Percentiles rank a stretch among this genome's conserved stretches.
Conservation (phyloP, 2,329 filamentous ascomycete genomes). For the Epichloe bromicola region DNA sequence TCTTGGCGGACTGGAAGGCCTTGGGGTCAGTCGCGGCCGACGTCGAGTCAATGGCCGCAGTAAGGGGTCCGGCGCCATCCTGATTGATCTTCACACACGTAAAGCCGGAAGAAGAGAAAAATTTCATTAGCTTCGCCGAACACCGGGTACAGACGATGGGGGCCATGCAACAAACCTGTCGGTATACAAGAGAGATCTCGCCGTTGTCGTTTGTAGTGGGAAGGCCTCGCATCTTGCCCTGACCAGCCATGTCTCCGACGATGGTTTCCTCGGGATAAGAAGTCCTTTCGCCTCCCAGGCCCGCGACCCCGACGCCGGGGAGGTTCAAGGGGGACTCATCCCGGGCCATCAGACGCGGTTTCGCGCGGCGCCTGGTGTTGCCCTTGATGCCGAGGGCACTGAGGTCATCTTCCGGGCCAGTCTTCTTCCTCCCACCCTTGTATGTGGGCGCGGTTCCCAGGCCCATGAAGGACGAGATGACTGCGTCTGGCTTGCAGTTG, state of each 20-base stretch:
- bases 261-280: not conserved
- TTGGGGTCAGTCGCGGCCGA: not conserved
- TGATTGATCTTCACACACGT: not conserved
- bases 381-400: not conserved
- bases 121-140: no score
- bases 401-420: not conserved
- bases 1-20: not conserved
- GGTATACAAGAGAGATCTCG: not conserved
- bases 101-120: not conserved
- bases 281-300: slow-evolving; percentile 1
- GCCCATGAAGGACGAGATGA: slow-evolving; percentile 2
- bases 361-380: not conserved
- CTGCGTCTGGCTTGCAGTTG: slow-evolving; percentile 3
- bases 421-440: not conserved
- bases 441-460: not conserved
- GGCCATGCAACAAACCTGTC: not conserved
- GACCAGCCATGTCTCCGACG: not conserved
- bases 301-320: not conserved
- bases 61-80: slow-evolving; percentile 2
- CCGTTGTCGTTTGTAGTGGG: slow-evolving; percentile 2
- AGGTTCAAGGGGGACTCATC: not conserved
- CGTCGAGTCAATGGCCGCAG: not conserved
- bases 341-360: not conserved
- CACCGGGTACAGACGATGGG: no score
- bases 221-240: slow-evolving; percentile 1